Evolutionary conservation across 2,329 filamentous ascomycete species (phyloP).

Genomic region (Pyrenochaeta sp.): DNA sequence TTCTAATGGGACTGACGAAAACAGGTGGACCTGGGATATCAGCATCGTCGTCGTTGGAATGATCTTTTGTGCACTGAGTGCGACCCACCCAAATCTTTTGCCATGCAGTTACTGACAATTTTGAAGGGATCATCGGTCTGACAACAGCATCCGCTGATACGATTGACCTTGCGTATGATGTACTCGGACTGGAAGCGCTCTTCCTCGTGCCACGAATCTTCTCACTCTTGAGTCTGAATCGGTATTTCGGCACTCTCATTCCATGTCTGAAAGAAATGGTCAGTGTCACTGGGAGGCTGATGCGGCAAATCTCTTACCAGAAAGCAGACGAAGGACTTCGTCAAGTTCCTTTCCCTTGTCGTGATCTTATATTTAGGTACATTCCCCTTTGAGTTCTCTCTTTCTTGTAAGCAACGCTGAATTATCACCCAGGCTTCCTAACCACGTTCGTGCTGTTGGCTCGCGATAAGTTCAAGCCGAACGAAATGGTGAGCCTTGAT

Average conservation of each 20-base stretch:
- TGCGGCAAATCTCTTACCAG: not conserved
- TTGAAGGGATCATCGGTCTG: slow-evolving; percentile 71
- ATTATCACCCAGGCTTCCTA: slow-evolving; percentile 70
- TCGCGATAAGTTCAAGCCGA: slow-evolving; percentile 70
- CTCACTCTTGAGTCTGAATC: slow-evolving; percentile 84
- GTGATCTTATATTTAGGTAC: slow-evolving; percentile 79
- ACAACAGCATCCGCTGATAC: slow-evolving; percentile 65
- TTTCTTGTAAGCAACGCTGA: slow-evolving; percentile 4
- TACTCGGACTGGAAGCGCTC: slow-evolving; percentile 86
- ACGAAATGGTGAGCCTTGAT: slow-evolving; percentile 62
- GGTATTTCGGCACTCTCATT: slow-evolving; percentile 89
- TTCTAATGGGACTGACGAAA: slow-evolving; percentile 12
- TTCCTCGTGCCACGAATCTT: slow-evolving; percentile 89
- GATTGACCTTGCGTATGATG: slow-evolving; percentile 84
- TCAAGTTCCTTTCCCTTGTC: slow-evolving; percentile 81
- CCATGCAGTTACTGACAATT: slow-evolving; percentile 2
- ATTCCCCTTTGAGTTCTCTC: not conserved
- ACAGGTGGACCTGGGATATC: slow-evolving; percentile 34
- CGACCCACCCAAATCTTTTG: slow-evolving; percentile 44
- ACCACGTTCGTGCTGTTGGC: slow-evolving; percentile 84
- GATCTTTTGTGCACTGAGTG: slow-evolving; percentile 74
- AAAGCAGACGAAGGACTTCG: slow-evolving; percentile 77
- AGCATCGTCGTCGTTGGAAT: slow-evolving; percentile 75
- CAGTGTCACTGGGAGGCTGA: slow-evolving; percentile 1
- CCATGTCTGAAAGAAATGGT: slow-evolving; percentile 93